Conservation (phyloP, 2,329 filamentous ascomycete species). For the Curvularia eragrostidis region DNA sequence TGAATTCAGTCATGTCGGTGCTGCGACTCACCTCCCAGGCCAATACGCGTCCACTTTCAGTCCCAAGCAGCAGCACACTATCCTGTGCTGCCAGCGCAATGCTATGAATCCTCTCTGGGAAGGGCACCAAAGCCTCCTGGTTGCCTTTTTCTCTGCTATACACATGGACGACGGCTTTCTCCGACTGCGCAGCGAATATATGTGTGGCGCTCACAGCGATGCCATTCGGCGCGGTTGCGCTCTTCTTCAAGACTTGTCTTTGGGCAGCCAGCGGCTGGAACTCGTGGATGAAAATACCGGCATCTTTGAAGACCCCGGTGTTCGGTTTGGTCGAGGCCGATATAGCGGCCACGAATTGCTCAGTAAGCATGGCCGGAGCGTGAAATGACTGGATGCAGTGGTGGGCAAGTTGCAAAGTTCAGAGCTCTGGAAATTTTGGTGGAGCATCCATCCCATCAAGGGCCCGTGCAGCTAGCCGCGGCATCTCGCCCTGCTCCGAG, state of each 20-base stretch:
- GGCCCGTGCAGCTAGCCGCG: slow-evolving; percentile 13
- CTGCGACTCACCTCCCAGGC: slow-evolving; percentile 80
- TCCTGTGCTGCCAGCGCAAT: slow-evolving; percentile 72
- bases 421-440: slow-evolving; percentile 25
- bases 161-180: slow-evolving; percentile 91
- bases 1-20: neutral
- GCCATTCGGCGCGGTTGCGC: slow-evolving; percentile 77
- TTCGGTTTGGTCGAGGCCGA: slow-evolving; percentile 52
- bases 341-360: slow-evolving; percentile 59
- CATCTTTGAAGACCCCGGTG: slow-evolving; percentile 69
- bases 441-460: slow-evolving; percentile 9
- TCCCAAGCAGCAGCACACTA: slow-evolving; percentile 77
- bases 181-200: slow-evolving; percentile 88
- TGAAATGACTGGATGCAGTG: slow-evolving; percentile 5
- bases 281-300: slow-evolving; percentile 85
- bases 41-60: slow-evolving; percentile 82
- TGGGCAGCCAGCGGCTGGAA: slow-evolving; percentile 79
- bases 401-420: slow-evolving; percentile 8
- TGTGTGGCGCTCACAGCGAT: slow-evolving; percentile 82
- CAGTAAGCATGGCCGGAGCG: slow-evolving; percentile 55
- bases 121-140: slow-evolving; percentile 87
- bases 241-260: slow-evolving; percentile 87
- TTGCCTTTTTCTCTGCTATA: slow-evolving; percentile 84
- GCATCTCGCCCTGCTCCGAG: neutral
- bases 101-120: slow-evolving; percentile 84